Percentiles rank a stretch among this genome's conserved stretches.
Conservation (phyloP, 345 rosid genomes). For the Raphanus sativus region DNA sequence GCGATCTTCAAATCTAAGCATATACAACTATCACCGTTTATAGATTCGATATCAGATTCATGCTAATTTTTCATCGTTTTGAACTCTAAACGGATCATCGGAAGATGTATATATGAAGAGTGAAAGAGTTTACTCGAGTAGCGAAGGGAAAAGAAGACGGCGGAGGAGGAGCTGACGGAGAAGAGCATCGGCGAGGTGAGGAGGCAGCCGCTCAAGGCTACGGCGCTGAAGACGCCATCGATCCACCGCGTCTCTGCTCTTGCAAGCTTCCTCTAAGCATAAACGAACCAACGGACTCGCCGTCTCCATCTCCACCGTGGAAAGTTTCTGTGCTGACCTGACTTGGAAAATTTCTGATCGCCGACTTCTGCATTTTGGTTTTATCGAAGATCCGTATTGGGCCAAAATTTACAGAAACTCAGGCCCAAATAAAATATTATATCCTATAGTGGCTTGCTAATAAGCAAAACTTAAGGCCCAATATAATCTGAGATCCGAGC, state of each 20-base stretch:
- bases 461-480: no score
- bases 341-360: neutral
- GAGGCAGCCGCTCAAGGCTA: conserved; percentile 66
- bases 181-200: conserved; percentile 76
- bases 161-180: conserved; percentile 62
- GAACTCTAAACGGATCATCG: neutral
- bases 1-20: no score
- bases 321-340: neutral
- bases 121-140: conserved; percentile 62
- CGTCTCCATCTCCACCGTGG: conserved; percentile 24
- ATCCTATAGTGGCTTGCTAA: neutral
- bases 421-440: neutral
- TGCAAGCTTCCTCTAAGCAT: conserved; percentile 75
- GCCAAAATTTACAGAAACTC: neutral
- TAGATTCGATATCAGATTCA: neutral
- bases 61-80: neutral
- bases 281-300: conserved; percentile 56
- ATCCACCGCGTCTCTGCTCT: conserved; percentile 59
- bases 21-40: no score
- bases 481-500: no score
- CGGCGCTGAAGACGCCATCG: conserved; percentile 80
- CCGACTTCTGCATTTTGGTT: neutral
- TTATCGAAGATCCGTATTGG: neutral
- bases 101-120: neutral
- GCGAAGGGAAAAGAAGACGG: conserved; percentile 81